phyloP scores from a whole-genome alignment of 176 grass and related monocot genomes.

The Avena eriantha region DNA sequence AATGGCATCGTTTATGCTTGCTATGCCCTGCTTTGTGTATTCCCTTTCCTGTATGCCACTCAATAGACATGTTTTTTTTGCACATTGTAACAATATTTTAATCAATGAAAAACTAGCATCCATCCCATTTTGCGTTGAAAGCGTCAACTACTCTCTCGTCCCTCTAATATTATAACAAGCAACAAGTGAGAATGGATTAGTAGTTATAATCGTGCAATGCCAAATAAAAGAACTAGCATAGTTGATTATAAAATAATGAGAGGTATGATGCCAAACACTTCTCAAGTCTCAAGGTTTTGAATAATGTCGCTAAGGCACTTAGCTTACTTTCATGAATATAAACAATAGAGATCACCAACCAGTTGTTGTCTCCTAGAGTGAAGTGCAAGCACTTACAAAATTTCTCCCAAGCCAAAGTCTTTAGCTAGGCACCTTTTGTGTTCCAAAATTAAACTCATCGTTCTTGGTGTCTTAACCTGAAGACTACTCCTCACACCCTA shows the following conservation, averaged over 20 bases:
- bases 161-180: background rate
- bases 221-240: background rate
- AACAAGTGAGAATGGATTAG: background rate
- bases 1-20: too few species aligned
- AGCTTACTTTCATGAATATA: background rate
- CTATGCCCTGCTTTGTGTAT: too few species aligned
- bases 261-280: background rate
- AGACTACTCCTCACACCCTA: background rate
- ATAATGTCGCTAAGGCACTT: background rate
- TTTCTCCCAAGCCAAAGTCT: background rate
- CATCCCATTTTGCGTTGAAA: too few species aligned
- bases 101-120: too few species aligned
- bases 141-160: too few species aligned
- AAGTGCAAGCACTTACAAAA: background rate
- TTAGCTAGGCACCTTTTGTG: background rate
- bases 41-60: too few species aligned
- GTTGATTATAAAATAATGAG: background rate
- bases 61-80: too few species aligned
- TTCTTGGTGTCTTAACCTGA: background rate
- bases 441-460: background rate
- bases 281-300: background rate
- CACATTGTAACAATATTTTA: too few species aligned
- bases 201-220: background rate
- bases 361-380: background rate
- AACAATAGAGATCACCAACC: background rate